phyloP scores from a whole-genome alignment of 1,284 basidiomycete genomes.

The Tilletiopsis washingtonensis region DNA sequence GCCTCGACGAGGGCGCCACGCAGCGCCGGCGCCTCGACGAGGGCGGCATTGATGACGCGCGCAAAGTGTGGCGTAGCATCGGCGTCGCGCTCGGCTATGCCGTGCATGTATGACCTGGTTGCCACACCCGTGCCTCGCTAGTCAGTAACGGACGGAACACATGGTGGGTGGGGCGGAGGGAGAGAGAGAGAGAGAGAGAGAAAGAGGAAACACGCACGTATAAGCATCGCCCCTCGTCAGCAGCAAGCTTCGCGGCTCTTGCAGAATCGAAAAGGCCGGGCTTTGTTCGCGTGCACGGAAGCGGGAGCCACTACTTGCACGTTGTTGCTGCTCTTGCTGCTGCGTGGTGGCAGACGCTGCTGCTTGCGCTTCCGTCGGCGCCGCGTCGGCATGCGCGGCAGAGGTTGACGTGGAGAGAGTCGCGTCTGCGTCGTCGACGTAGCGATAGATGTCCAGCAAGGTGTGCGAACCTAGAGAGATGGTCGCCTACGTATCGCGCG shows the following conservation, averaged over 20 bases:
- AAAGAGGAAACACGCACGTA: constrained; percentile 11
- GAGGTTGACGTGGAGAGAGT: constrained; percentile 21
- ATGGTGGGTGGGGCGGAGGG: background rate
- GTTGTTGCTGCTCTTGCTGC: background rate
- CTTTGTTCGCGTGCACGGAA: constrained; percentile 23
- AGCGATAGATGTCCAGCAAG: constrained; percentile 75
- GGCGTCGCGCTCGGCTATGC: constrained; percentile 51
- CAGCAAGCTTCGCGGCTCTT: constrained; percentile 41
- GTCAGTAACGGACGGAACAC: background rate
- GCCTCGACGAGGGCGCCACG: background rate
- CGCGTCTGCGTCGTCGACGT: constrained; percentile 51
- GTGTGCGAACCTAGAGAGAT: constrained; percentile 76
- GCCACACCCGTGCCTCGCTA: background rate
- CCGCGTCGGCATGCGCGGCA: constrained; percentile 31
- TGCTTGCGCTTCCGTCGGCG: constrained; percentile 57
- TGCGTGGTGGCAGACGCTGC: constrained; percentile 54
- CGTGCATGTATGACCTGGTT: constrained; percentile 42
- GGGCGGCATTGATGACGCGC: constrained; percentile 18
- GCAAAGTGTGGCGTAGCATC: constrained; percentile 17
- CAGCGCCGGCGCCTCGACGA: constrained; percentile 11
- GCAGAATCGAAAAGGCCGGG: constrained; percentile 38
- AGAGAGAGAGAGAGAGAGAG: background rate
- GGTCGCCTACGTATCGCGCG: constrained; percentile 55
- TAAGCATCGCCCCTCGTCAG: constrained; percentile 38
- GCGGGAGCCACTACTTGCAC: too few relatives aligned